Conservation (phyloP, 139 green algal species). For the Microglena sp. region DNA sequence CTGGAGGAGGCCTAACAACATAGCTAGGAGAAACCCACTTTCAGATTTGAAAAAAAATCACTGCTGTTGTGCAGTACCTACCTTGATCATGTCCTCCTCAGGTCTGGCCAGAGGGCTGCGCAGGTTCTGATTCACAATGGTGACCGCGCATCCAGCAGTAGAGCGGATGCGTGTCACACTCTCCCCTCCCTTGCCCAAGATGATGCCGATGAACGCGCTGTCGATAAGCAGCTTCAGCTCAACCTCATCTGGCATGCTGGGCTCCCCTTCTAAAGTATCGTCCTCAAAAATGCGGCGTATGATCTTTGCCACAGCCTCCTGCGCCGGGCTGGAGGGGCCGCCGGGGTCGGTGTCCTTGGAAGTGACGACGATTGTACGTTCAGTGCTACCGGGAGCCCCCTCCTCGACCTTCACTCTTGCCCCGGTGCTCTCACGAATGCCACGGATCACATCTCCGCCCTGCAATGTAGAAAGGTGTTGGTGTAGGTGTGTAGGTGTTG, state of each 20-base stretch:
- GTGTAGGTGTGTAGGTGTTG: too few relatives aligned
- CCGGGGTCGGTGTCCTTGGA: constrained; percentile 4
- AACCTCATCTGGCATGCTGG: not conserved
- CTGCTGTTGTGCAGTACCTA: constrained; percentile 1
- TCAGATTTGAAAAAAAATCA: too few relatives aligned
- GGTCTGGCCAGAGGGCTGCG: not conserved
- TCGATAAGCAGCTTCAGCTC: constrained; percentile 10
- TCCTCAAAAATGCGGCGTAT: constrained; percentile 8
- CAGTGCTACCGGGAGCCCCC: not conserved
- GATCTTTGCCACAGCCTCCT: constrained; percentile 6
- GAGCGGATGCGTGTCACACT: not conserved
- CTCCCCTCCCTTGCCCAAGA: constrained; percentile 8
- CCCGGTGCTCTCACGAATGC: constrained; percentile 11
- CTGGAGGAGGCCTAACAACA: too few relatives aligned
- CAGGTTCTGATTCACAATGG: not conserved
- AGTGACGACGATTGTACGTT: constrained; percentile 6
- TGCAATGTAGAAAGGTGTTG: too few relatives aligned
- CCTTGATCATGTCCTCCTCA: constrained; percentile 7
- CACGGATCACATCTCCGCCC: constrained; percentile 15
- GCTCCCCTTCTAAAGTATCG: not conserved
- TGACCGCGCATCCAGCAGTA: not conserved
- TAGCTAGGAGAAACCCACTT: too few relatives aligned
- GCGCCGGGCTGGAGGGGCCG: not conserved
- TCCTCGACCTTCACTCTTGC: constrained; percentile 17
- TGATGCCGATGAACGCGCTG: constrained; percentile 6